Evolutionary conservation across 306 rosid species (phyloP), one percentile per base, ranked within the genome.

Genomic region (Acacia acuminata): DNA sequence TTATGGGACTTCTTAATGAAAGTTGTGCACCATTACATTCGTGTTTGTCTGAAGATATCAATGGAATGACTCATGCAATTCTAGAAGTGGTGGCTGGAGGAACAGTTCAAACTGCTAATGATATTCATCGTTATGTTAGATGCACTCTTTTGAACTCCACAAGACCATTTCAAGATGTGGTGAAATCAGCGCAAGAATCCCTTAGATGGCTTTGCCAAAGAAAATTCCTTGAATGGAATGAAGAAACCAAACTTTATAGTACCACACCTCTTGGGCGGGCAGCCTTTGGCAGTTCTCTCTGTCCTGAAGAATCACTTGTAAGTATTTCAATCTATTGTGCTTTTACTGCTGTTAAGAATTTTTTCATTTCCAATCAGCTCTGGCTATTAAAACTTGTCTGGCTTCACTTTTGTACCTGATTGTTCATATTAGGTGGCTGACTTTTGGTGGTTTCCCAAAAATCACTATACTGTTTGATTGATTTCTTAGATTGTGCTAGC

Each of bases 51-150:
- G 99, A 95, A 89, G 98, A 93, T 87, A 86, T 89, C 80, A 95
- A 95, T 83, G 99, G 99, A 87, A 95, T 95, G 98, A 91, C 88
- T 68, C 99, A 95, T 90, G 99, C 99, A 71, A 95, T 95, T 79
- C 91, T 95, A 86, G 99, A 95, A 88, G 99, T 95, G 64, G 99
- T 95, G 84, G 96, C 98, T 67, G 98, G 98, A 63, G 99, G 98
- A 64, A 93, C 92, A 75, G 99, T 95, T 87, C 99, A 95, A 89
- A 93, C 93, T 82, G 97, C 99, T 65, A 83, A 78, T 43, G 99
- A 95, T 87, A 90, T 95, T 88, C 87, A 95, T 79, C 92, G 96
- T 67, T 95, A 95, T 77, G 99, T 95, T 65, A 88, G 94, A 88
- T 95, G 99, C 87, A 95, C 99, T 47, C 97, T 95, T 88, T 84